Percentiles rank a stretch among this genome's conserved stretches.
These are phyloP conservation scores for Starmerella vaccinii DNA, from an alignment of 805 yeast genomes.

Conservation along the genomic window DNA sequence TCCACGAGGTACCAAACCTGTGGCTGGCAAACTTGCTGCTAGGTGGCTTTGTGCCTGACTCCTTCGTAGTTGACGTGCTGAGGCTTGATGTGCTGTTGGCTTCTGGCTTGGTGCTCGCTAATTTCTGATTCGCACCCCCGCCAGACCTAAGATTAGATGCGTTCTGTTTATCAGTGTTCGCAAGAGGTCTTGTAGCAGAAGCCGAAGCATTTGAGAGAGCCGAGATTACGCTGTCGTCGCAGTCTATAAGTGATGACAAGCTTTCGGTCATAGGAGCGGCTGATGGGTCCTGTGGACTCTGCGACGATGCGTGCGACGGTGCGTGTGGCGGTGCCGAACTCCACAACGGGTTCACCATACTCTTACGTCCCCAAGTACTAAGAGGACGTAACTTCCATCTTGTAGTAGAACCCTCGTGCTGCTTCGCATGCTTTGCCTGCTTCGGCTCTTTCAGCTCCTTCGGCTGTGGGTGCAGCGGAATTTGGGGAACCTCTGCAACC, in stretches of 20 bases:
- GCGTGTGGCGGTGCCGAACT: neutral
- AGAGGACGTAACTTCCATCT: neutral
- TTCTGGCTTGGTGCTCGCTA: too few species aligned
- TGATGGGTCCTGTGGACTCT: too few species aligned
- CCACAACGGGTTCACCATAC: neutral
- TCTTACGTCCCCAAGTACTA: neutral
- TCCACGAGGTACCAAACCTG: neutral
- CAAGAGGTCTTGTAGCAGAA: too few species aligned
- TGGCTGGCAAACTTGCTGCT: too few species aligned
- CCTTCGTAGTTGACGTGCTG: too few species aligned
- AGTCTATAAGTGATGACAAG: neutral
- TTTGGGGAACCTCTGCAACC: neutral
- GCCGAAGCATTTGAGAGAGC: neutral
- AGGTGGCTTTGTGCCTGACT: neutral
- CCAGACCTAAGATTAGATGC: too few species aligned
- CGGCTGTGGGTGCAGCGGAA: neutral
- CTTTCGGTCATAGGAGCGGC: too few species aligned
- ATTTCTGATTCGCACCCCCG: too few species aligned
- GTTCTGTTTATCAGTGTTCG: too few species aligned
- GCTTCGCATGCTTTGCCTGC: neutral
- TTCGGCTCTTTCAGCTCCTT: neutral
- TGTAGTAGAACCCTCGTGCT: neutral
- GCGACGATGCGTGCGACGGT: too few species aligned
- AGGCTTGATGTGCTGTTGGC: too few species aligned
- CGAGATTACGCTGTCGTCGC: neutral